Evolutionary conservation across 1,139 yeast genomes (phyloP).

Genomic region (Nadsonia commutata): DNA sequence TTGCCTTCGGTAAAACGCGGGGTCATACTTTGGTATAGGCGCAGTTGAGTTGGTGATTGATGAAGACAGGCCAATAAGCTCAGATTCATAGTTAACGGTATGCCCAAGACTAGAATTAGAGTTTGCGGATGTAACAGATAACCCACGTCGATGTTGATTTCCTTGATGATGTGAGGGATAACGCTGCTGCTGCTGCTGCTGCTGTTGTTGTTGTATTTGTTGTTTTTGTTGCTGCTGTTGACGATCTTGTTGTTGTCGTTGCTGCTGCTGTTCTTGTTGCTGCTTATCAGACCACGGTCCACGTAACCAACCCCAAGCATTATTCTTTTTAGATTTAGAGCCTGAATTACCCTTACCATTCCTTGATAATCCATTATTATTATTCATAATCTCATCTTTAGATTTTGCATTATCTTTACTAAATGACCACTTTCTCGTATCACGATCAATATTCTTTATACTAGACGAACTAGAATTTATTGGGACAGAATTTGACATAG

Average conservation of each 20-base stretch:
- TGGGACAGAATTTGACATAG: too few relatives aligned
- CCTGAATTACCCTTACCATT: neutral
- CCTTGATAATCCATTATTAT: neutral
- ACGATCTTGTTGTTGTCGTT: neutral
- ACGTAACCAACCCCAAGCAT: neutral
- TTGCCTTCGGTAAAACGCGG: too few relatives aligned
- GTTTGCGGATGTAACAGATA: neutral
- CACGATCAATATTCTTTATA: neutral
- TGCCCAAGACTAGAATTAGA: neutral
- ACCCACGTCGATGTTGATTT: too few relatives aligned
- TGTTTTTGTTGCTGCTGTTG: too few relatives aligned
- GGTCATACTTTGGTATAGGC: too few relatives aligned
- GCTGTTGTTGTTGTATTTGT: too few relatives aligned
- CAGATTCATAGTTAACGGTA: neutral
- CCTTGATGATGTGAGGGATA: too few relatives aligned
- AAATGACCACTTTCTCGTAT: neutral
- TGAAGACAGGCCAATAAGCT: neutral
- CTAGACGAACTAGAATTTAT: too few relatives aligned
- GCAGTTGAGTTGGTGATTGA: neutral
- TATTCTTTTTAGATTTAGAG: neutral
- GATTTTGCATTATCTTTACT: too few relatives aligned
- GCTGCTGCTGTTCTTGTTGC: neutral
- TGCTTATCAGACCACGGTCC: neutral
- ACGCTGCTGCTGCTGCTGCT: too few relatives aligned
- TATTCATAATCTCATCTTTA: too few relatives aligned